These are phyloP conservation scores for Trichoderma hamatum DNA, from an alignment of 2,329 filamentous ascomycete genomes.

Conservation along the genomic window DNA sequence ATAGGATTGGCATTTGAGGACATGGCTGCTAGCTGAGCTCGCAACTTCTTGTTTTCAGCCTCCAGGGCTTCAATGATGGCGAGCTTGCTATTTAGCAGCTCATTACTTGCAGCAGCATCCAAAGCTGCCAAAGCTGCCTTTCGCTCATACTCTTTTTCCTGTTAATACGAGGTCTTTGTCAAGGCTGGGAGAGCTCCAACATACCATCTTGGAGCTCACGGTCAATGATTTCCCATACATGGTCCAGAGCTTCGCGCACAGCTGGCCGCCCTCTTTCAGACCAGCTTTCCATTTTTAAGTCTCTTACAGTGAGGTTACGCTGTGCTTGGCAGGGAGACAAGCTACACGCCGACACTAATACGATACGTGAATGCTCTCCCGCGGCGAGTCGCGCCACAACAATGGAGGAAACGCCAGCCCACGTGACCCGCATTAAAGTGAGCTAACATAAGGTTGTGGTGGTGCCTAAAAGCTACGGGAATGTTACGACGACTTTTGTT, in stretches of 20 bases:
- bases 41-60: conserved; percentile 48
- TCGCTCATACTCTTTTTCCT: conserved; percentile 17
- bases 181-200: conserved; percentile 27
- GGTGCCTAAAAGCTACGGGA: background rate
- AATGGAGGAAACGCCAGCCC: conserved; percentile 11
- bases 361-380: background rate
- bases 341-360: conserved; percentile 10
- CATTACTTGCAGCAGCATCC: background rate
- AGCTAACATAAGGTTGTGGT: background rate
- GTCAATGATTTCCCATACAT: conserved; percentile 47
- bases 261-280: conserved; percentile 45
- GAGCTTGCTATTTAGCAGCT: conserved; percentile 10
- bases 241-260: conserved; percentile 45
- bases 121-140: background rate
- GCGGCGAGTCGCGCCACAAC: conserved; percentile 9
- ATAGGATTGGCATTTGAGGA: background rate
- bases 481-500: background rate
- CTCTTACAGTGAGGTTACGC: background rate
- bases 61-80: conserved; percentile 43
- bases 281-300: conserved; percentile 44
- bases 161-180: conserved; percentile 7
- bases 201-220: conserved; percentile 43
- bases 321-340: background rate
- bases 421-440: conserved; percentile 13
- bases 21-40: conserved; percentile 38